A percentile compares a stretch with the other conserved stretches of the same genome.
Conservation (phyloP, 495 filamentous ascomycete species). For the Trichoderma reesei region DNA sequence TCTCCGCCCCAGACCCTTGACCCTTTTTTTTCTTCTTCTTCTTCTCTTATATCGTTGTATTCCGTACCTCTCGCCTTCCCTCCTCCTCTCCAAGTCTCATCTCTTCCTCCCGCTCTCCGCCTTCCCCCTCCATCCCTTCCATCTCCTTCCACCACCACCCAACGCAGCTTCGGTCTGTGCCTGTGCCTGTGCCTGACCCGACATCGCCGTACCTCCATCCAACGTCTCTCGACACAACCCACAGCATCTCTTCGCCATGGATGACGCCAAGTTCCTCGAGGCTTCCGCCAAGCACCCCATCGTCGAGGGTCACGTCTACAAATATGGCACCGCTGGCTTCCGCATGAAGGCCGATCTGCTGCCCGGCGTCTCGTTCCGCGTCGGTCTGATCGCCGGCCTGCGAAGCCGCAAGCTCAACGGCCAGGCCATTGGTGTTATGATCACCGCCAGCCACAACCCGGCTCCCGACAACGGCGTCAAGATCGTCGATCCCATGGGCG, state of each 20-base stretch:
- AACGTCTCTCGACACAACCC: neutral
- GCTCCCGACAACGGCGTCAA: slow-evolving; percentile 97
- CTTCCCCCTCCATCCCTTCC: slow-evolving; percentile 5
- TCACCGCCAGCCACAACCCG: slow-evolving; percentile 96
- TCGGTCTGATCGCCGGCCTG: slow-evolving; percentile 81
- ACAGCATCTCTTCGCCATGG: neutral
- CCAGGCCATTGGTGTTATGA: slow-evolving; percentile 94
- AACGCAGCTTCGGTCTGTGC: neutral
- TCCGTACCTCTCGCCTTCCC: neutral
- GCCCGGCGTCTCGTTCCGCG: slow-evolving; percentile 83
- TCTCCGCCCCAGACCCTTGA: neutral
- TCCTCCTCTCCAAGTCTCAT: too few species aligned
- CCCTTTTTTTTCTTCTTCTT: neutral
- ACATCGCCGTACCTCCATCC: too few species aligned
- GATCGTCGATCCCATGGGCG: slow-evolving; percentile 93
- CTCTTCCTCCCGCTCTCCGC: neutral
- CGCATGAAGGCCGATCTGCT: slow-evolving; percentile 56
- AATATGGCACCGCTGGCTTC: slow-evolving; percentile 89
- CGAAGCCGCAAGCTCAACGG: slow-evolving; percentile 81
- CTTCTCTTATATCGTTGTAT: neutral
- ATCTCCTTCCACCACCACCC: neutral
- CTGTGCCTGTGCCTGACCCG: too few species aligned
- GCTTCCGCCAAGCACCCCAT: slow-evolving; percentile 57
- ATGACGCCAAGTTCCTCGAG: slow-evolving; percentile 38
- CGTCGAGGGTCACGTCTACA: slow-evolving; percentile 59